phyloP scores from a whole-genome alignment of 176 grass and related monocot species.

The Typha latifolia region DNA sequence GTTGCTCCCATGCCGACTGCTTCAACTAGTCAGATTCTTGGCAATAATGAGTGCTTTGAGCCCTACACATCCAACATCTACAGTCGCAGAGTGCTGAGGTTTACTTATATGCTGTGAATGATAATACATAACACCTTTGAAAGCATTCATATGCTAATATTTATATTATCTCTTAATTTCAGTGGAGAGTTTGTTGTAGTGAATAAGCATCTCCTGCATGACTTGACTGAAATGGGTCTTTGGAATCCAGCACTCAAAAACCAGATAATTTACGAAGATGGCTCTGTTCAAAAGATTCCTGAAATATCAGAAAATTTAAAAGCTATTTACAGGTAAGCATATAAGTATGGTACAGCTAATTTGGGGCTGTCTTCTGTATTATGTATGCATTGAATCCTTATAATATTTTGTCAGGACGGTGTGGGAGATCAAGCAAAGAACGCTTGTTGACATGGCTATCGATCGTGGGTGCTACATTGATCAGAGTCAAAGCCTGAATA shows the following conservation, averaged over 20 bases:
- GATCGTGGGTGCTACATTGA: conserved; percentile 97
- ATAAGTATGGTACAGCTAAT: background rate
- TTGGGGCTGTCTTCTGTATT: background rate
- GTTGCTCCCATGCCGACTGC: conserved; percentile 98
- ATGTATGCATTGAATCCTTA: background rate
- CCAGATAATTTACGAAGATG: conserved; percentile 86
- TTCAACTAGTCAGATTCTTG: conserved; percentile 98
- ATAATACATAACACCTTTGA: background rate
- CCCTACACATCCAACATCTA: conserved; percentile 90
- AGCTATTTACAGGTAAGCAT: conserved; percentile 85
- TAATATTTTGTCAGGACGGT: conserved; percentile 57
- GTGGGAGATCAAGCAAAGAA: conserved; percentile 99
- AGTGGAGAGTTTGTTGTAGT: conserved; percentile 98
- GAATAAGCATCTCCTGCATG: conserved; percentile 98
- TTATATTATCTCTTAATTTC: conserved; percentile 14
- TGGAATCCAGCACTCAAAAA: conserved; percentile 85
- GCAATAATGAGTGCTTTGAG: conserved; percentile 92
- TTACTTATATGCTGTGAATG: conserved; percentile 13
- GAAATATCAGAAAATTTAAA: conserved; percentile 85
- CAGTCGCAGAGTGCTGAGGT: conserved; percentile 75
- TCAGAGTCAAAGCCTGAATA: conserved; percentile 96
- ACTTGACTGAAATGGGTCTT: conserved; percentile 88
- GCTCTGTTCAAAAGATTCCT: conserved; percentile 74
- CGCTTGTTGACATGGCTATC: conserved; percentile 91
- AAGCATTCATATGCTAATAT: background rate